These are phyloP conservation scores for Lichtheimia ornata DNA, from an alignment of 371 early-diverging fungal species.

Conservation along the genomic window DNA sequence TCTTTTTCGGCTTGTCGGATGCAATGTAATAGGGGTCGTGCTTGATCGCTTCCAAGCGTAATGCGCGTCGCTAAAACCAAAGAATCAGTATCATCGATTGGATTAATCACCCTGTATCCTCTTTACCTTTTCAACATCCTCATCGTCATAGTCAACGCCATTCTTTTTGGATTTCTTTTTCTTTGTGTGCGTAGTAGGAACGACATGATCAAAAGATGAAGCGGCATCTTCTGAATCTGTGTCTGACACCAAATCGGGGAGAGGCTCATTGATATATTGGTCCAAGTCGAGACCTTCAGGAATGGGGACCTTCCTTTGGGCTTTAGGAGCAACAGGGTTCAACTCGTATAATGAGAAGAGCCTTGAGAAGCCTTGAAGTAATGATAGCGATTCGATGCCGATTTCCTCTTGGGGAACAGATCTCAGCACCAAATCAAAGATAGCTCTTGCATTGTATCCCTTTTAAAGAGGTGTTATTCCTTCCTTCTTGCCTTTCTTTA, in stretches of 20 bases:
- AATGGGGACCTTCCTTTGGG: constrained; percentile 86
- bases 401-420: constrained; percentile 17
- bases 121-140: constrained; percentile 44
- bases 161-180: constrained; percentile 40
- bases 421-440: constrained; percentile 57
- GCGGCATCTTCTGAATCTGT: constrained; percentile 38
- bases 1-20: constrained; percentile 22
- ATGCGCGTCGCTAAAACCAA: constrained; percentile 51
- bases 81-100: constrained; percentile 5
- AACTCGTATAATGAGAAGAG: constrained; percentile 82
- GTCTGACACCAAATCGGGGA: constrained; percentile 61
- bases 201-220: constrained; percentile 20
- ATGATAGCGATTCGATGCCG: constrained; percentile 21
- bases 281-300: constrained; percentile 91
- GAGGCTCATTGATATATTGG: constrained; percentile 73
- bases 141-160: constrained; percentile 27
- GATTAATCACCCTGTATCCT: constrained; percentile 15
- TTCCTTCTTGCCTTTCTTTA: neutral
- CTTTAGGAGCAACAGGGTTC: constrained; percentile 92
- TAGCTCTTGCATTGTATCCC: constrained; percentile 60
- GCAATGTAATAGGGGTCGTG: constrained; percentile 80
- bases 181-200: constrained; percentile 7
- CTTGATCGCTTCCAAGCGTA: constrained; percentile 62
- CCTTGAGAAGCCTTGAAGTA: constrained; percentile 58
- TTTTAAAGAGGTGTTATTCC: constrained; percentile 12